Conservation (phyloP, 1,139 yeast genomes). For the Candida labiduridarum region DNA sequence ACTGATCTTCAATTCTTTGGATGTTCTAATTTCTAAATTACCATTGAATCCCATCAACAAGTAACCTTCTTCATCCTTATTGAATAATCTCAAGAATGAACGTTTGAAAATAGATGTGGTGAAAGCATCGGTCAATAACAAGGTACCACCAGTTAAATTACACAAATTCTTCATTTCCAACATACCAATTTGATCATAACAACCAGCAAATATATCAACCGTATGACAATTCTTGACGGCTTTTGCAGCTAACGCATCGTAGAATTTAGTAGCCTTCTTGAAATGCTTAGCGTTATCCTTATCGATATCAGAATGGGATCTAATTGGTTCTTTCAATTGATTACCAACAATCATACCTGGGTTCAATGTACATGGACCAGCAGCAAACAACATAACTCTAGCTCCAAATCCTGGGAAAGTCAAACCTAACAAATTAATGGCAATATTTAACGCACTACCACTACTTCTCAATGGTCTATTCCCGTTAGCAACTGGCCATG, state of each 20-base stretch:
- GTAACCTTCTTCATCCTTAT: constrained; percentile 76
- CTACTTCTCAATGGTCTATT: constrained; percentile 90
- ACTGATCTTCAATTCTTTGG: constrained; percentile 84
- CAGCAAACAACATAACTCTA: constrained; percentile 85
- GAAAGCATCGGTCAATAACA: constrained; percentile 91
- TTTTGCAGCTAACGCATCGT: constrained; percentile 75
- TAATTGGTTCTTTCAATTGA: constrained; percentile 90
- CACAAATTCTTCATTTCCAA: constrained; percentile 92
- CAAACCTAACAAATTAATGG: constrained; percentile 79
- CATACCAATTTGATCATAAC: constrained; percentile 97
- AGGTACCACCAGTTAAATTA: constrained; percentile 90
- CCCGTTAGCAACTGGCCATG: constrained; percentile 91
- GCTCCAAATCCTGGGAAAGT: constrained; percentile 91
- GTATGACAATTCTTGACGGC: constrained; percentile 76
- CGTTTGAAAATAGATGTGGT: constrained; percentile 96
- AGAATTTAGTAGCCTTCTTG: constrained; percentile 86
- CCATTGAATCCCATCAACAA: constrained; percentile 88
- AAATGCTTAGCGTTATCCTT: constrained; percentile 78
- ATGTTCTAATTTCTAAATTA: constrained; percentile 82
- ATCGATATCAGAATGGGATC: constrained; percentile 96
- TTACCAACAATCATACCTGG: constrained; percentile 95
- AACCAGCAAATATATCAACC: constrained; percentile 93
- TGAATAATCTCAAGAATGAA: constrained; percentile 83
- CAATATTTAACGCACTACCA: constrained; percentile 89
- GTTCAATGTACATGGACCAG: constrained; percentile 93